Base-by-base conservation (phyloP, 2,329 filamentous ascomycete species). In the Aciculosporium take region DNA sequence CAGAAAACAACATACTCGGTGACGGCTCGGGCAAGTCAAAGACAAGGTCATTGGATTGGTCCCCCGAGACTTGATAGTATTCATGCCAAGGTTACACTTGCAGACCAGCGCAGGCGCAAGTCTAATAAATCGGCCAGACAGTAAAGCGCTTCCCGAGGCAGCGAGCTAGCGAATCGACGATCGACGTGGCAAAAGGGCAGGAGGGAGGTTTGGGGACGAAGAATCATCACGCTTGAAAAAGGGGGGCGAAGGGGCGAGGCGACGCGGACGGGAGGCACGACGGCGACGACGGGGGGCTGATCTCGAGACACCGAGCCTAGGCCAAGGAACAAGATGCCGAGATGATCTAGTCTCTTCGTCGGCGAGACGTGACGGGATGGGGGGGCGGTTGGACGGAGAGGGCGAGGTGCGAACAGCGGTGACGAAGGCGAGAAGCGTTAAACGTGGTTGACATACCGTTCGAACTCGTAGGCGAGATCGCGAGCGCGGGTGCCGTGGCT, bases 401-500 rank as follows among this genome's bases (percentile, higher is more conserved):
- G 56, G 55, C 56, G 59, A 60, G 56, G 55, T 56, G 53, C 54
- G 55, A 56, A 54, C 49, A 51, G 39, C 52, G 55, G 50, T 52
- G 57, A 56, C 58, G 60, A 53, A 49, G 55, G 56, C 63, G 66
- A 59, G 54, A 54, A 55, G 52, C 58, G 58, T 53, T 40, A 54
- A 53, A 50, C 61, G 60, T 68, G 67, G 69, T 65, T 72, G 74
- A 94, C 88, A 79, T 94, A 95, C 86, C 89, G 87, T 88, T 96
- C 89, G 84, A 96, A 96, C 76, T 96, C 89, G 84, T 94, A 95
- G 72, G 89, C 87, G 65, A 96, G 84, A 74, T 98, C 88, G 79
- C 91, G 86, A 65, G 91, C 87, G 73, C 91, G 86, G 65, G 89
- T 95, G 66, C 89, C 87, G 68, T 94, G 87, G 76, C 89, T 93